Conservation (phyloP, 306 rosid species). For the Heteromeles arbutifolia region DNA sequence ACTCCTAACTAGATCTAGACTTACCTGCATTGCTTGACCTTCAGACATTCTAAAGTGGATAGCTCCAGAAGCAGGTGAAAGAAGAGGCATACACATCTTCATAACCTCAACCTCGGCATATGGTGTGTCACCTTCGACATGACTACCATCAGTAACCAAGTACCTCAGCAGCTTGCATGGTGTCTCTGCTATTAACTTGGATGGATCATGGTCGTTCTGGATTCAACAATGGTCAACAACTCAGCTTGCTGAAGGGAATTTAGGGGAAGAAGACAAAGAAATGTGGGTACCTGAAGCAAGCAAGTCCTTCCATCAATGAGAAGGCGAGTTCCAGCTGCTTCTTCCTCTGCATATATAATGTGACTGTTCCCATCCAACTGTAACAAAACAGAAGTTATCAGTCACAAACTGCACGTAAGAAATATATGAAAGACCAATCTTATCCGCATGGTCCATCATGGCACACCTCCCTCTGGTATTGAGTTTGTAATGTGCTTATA, state of each 20-base stretch:
- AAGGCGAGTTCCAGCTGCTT: conserved; percentile 99
- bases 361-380: conserved; percentile 99
- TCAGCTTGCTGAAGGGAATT: conserved; percentile 7
- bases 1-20: conserved; percentile 11
- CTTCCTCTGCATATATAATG: conserved; percentile 96
- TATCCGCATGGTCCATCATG: too few species aligned
- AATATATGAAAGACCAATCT: too few species aligned
- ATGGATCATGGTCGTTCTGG: conserved; percentile 96
- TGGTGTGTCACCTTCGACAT: conserved; percentile 82
- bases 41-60: conserved; percentile 81
- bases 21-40: conserved; percentile 99
- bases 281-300: conserved; percentile 83
- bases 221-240: conserved; percentile 25
- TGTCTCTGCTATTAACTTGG: conserved; percentile 91
- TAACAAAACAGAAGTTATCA: conserved; percentile 21
- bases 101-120: conserved; percentile 99
- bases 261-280: conserved; percentile 9
- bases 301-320: conserved; percentile 98
- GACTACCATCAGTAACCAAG: conserved; percentile 66
- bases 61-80: conserved; percentile 94
- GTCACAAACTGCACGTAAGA: conserved; percentile 8
- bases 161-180: conserved; percentile 92
- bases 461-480: too few species aligned
- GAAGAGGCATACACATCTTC: conserved; percentile 99
- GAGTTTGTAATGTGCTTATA: neutral